Conservation (phyloP, 345 rosid species). For the Dimocarpus longan region DNA sequence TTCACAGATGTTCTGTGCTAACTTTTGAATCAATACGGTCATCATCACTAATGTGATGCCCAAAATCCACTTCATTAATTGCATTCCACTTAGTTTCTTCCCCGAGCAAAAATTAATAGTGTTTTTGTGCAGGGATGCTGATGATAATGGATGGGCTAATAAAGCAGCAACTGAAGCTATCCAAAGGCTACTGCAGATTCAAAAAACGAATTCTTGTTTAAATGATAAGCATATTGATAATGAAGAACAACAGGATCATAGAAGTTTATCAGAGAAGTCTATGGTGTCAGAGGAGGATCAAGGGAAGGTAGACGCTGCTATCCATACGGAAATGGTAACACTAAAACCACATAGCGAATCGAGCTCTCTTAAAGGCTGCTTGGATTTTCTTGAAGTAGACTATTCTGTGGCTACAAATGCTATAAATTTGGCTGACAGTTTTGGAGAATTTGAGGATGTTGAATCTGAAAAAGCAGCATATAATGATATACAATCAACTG, state of each 20-base stretch:
- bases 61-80: background rate
- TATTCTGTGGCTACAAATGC: background rate
- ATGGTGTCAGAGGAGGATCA: conserved; percentile 19
- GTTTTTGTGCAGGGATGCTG: conserved; percentile 30
- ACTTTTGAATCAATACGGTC: background rate
- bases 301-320: conserved; percentile 17
- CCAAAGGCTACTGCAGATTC: conserved; percentile 36
- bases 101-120: background rate
- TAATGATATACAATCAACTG: background rate
- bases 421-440: background rate
- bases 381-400: background rate
- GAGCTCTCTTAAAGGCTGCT: conserved; percentile 9
- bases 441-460: conserved; percentile 12
- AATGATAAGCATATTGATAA: conserved; percentile 12
- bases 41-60: background rate
- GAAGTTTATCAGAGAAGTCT: conserved; percentile 22
- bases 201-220: conserved; percentile 16
- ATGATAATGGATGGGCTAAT: conserved; percentile 37
- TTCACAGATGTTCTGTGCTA: background rate
- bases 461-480: conserved; percentile 22
- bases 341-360: conserved; percentile 1
- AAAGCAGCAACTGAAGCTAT: conserved; percentile 44
- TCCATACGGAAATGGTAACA: background rate
- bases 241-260: conserved; percentile 21
- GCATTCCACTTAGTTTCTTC: background rate